Base-by-base conservation (phyloP, 148 eudicot species). In the Rhododendron mucronatum region DNA sequence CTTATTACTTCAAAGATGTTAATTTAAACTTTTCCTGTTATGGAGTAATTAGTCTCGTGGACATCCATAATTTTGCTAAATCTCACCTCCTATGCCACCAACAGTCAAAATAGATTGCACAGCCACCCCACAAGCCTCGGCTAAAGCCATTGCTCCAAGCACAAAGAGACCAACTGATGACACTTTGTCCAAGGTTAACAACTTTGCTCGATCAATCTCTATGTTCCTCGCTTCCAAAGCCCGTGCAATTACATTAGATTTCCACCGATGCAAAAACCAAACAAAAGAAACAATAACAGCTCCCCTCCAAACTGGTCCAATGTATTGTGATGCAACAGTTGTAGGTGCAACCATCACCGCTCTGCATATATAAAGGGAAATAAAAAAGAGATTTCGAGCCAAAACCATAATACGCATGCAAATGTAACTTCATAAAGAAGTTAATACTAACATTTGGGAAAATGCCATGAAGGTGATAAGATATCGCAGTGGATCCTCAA, bases 81-180 rank as follows among this genome's bases (percentile, higher is more conserved):
- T 87, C 93, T 91, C 88, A 95, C 98, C 98, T 89, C 99, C 99
- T 84, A 97, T 92, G 74, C 99, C 99, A 81, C 99, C 99, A 85
- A 97, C 98, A 28, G 98, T 97, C 69, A 95, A 86, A 79, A 97
- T 90, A 88, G 99, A 95, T 89, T 97, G 99, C 88, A 97, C 93
- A 65, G 99, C 96, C 89, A 97, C 98, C 37, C 99, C 99, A 93
- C 92, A 93, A 50, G 98, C 95, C 90, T 97, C 99, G 61, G 99
- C 98, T 76, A 95, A 73, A 86, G 98, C 95, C 95, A 97, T 93
- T 77, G 90, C 87, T 35, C 98, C 98, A 89, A 97, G 85, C 16
- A 83, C 90, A 88, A 94, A 91, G 78, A 97, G 92, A 65, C 98
- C 99, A 88, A 97, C 92, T 20, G 98, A 93, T 33, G 99, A 93